Base-by-base conservation (phyloP, 805 yeast genomes). In the Wickerhamiella allomyrinae region DNA sequence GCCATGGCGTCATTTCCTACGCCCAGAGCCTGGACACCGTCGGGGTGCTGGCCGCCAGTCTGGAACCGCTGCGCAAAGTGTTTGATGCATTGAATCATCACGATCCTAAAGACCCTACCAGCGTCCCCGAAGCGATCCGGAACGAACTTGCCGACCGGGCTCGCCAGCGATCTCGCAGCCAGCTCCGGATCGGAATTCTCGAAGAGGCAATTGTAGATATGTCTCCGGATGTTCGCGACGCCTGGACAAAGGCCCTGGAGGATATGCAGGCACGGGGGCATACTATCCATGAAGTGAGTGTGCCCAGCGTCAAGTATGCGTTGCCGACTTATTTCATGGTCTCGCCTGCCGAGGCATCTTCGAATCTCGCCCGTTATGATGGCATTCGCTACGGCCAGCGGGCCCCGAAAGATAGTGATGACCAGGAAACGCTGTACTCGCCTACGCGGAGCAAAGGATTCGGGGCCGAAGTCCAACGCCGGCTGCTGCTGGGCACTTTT, bases 11-110 rank as follows among this genome's bases (percentile, higher is more conserved):
- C 7, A 64, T 87, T 3, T 77, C 95, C 0, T 89, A 87, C 61
- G 95, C 96, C 1, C 97, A 93, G 60, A 77, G 89, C 31, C 66
- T 91, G 41, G 99, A 91, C 57, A 87, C 97, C 0, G 95, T 91
- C 2, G 99, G 99, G 0, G 70, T 93, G 1, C 42, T 87, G 24
- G 65, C 87, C 0, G 68, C 67, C 13, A 64, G 71, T 23, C 48
- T 81, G 5, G 59, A 57, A 0, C 52, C 61, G 0, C 49, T 81
- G 2, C 54, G 59, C 21, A 54, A 57, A 13, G 83, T 78, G 0
- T 87, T 70, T 55, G 45, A 57, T 1, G 64, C 71, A 0, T 54
- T 91, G 39, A 77, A 86, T 56, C 53, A 59, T 20, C 60, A 66
- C 51, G 98, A 91, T 58, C 53, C 57, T 0, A 74, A 75, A 39